These are phyloP conservation scores for Aspergillus sp. DNA, from an alignment of 2,329 filamentous ascomycete genomes.

Conservation along the genomic window DNA sequence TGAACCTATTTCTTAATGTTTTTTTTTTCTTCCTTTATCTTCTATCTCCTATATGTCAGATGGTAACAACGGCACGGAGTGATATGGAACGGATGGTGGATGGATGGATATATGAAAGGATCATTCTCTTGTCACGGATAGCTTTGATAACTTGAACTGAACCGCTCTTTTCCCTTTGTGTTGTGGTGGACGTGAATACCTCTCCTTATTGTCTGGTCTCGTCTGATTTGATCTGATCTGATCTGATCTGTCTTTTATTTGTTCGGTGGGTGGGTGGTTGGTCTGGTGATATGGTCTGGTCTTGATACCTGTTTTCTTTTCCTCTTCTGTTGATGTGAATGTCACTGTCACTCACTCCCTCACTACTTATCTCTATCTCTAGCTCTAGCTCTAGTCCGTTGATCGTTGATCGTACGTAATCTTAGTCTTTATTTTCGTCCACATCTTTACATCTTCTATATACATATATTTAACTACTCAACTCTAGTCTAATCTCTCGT, in stretches of 20 bases:
- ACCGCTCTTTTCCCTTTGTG: neutral
- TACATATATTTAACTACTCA: too few relatives aligned
- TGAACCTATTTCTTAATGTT: conserved; percentile 4
- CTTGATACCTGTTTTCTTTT: neutral
- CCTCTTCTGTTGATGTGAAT: neutral
- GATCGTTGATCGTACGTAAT: neutral
- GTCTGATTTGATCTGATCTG: neutral
- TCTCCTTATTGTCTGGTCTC: neutral
- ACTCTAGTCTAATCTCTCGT: too few relatives aligned
- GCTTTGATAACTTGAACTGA: neutral
- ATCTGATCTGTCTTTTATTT: neutral
- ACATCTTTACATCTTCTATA: neutral
- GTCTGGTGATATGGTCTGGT: neutral
- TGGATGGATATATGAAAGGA: too few relatives aligned
- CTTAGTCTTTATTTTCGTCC: neutral
- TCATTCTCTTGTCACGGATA: neutral
- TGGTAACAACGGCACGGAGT: neutral
- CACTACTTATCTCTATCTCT: neutral
- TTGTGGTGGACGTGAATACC: neutral
- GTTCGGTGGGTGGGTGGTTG: neutral
- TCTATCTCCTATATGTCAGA: neutral
- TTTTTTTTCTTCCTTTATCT: neutral
- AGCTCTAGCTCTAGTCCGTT: neutral
- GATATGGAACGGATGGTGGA: neutral
- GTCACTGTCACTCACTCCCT: neutral